Base-by-base conservation (phyloP, 106 monocot species). In the Dendrobium chrysotoxum region DNA sequence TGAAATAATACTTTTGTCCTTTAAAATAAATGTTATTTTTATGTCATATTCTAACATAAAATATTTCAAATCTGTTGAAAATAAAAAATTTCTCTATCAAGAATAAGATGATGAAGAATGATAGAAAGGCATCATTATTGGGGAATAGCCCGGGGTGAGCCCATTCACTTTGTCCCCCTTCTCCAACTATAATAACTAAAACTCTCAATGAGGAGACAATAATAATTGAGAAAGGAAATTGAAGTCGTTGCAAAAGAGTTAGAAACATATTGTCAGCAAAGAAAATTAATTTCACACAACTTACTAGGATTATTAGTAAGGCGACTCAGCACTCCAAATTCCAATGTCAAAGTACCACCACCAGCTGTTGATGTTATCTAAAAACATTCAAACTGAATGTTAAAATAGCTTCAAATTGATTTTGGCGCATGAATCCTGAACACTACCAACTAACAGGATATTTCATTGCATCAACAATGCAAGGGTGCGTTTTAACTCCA, bases 341-440 rank as follows among this genome's bases (percentile, higher is more conserved):
- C 98, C 55, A 98, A 75, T 65, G 98, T 95, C 88, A 98, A 87
- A 79, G 98, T 98, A 75, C 98, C 98, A 80, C 98, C 98, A 83
- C 98, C 98, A 78, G 98, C 98, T 79, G 98, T 98, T 83, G 98
- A 95, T 75, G 98, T 98, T 85, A 98, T 88, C 98, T 98, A 79
- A 41, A 84, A 78, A 71, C 26, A 77, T 78, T 78, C n/a, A 72
- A 80, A 74, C 46, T 28, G 44, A 45, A 30, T 41, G 40, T 71
- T 70, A 67, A 64, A 81, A 74, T 5, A 57, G 26, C 31, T 78
- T 73, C 4, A 78, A 76, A 47, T 18, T 23, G n/a, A 68, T 61
- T 61, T 61, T 61, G n/a, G 23, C 20, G 23, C 23, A 61, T 35
- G 15, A 35, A 35, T 16, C 15, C 5, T 47, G 45, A 47, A 76